Evolutionary conservation across 352 stramenopile species (phyloP).

Genomic region (Elongisporangium prolatum): DNA sequence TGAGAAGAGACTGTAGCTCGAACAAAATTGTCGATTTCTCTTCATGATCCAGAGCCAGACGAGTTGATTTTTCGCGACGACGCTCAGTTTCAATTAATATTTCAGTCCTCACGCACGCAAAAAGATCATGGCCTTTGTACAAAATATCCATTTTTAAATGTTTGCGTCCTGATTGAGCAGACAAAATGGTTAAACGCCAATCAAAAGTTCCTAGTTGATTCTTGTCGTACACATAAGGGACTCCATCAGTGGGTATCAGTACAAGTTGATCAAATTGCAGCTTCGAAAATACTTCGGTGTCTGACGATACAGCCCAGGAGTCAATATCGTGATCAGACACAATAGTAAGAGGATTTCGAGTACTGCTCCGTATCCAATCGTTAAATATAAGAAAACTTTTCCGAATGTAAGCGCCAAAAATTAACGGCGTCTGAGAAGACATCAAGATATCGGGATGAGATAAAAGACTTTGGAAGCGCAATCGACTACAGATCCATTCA

Average conservation of each 20-base stretch:
- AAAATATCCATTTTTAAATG: constrained; percentile 37
- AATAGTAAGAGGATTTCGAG: constrained; percentile 36
- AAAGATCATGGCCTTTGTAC: constrained; percentile 29
- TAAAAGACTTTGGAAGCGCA: constrained; percentile 56
- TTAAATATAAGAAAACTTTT: constrained; percentile 51
- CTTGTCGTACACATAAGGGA: constrained; percentile 32
- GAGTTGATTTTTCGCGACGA: constrained; percentile 22
- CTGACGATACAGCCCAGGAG: constrained; percentile 16
- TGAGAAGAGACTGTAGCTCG: constrained; percentile 6
- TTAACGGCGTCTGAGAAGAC: constrained; percentile 30
- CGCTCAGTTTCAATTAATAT: constrained; percentile 24
- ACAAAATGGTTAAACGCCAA: constrained; percentile 14
- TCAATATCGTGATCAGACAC: constrained; percentile 24
- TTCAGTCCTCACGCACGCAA: constrained; percentile 28
- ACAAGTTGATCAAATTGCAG: constrained; percentile 58
- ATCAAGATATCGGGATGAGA: constrained; percentile 45
- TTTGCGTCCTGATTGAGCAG: constrained; percentile 6
- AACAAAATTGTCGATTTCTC: constrained; percentile 5
- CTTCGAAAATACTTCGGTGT: constrained; percentile 34
- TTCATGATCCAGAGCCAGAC: constrained; percentile 8
- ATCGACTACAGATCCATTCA: constrained; percentile 41
- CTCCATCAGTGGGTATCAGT: constrained; percentile 19
- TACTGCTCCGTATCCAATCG: constrained; percentile 37
- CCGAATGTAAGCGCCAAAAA: constrained; percentile 36
- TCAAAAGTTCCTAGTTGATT: constrained; percentile 22